These are phyloP conservation scores for Tylopilus intermedius DNA, from an alignment of 768 basidiomycete genomes.

Conservation along the genomic window DNA sequence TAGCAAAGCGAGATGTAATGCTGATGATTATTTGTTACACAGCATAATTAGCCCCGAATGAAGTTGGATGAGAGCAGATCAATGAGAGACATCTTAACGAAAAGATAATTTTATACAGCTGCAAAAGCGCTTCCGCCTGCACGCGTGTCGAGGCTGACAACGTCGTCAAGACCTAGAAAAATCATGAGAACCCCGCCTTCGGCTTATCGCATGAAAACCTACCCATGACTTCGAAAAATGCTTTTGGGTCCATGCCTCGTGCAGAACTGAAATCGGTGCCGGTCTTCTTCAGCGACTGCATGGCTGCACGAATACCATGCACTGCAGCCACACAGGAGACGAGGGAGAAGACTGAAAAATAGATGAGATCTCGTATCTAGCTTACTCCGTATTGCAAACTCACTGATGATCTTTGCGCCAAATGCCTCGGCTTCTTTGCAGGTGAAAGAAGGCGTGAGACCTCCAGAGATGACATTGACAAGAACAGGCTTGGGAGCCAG, in stretches of 20 bases:
- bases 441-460: conserved; percentile 72
- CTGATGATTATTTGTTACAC: conserved; percentile 20
- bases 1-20: conserved; percentile 9
- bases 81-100: neutral
- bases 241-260: conserved; percentile 69
- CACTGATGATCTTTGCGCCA: conserved; percentile 77
- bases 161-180: conserved; percentile 45
- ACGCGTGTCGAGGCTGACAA: conserved; percentile 48
- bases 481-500: conserved; percentile 73
- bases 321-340: conserved; percentile 74
- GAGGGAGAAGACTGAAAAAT: conserved; percentile 59
- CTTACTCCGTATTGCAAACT: conserved; percentile 20
- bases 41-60: conserved; percentile 1
- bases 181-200: neutral
- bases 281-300: conserved; percentile 70
- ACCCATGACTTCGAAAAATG: conserved; percentile 78
- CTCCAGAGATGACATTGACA: conserved; percentile 76
- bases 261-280: conserved; percentile 64
- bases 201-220: conserved; percentile 13
- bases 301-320: conserved; percentile 73
- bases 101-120: conserved; percentile 34
- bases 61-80: neutral
- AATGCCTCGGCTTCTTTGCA: conserved; percentile 59
- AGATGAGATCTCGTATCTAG: neutral
- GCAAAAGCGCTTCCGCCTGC: conserved; percentile 60